phyloP scores from a whole-genome alignment of 2,329 filamentous ascomycete species.

The Decorospora gaudefroyi region DNA sequence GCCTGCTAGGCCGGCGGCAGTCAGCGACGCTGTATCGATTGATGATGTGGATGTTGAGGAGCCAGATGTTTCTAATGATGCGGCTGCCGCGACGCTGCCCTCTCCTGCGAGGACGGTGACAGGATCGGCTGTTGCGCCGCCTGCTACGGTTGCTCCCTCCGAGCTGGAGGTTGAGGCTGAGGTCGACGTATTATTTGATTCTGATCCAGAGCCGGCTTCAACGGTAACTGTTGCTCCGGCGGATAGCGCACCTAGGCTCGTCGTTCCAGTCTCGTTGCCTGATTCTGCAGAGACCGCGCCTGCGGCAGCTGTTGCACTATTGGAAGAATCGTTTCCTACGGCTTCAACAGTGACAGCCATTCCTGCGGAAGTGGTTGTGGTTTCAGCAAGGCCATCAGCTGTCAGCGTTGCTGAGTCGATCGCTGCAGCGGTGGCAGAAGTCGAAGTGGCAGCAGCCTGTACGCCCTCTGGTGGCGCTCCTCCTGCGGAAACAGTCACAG shows the following conservation, averaged over 20 bases:
- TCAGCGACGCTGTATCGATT: conserved; percentile 20
- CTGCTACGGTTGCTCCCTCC: neutral
- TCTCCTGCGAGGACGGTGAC: conserved; percentile 28
- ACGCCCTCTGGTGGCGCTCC: conserved; percentile 17
- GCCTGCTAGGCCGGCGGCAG: conserved; percentile 17
- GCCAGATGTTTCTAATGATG: no score
- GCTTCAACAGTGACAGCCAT: conserved; percentile 28
- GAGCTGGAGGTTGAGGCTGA: conserved; percentile 10
- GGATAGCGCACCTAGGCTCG: neutral
- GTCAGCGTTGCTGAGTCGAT: conserved; percentile 30
- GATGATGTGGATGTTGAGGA: conserved; percentile 9
- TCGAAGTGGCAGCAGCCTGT: conserved; percentile 10
- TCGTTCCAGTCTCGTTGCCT: neutral
- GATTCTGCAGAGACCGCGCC: conserved; percentile 23
- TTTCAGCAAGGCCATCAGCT: conserved; percentile 26
- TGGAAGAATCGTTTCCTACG: conserved; percentile 8
- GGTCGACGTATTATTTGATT: neutral
- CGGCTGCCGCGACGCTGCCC: conserved; percentile 12
- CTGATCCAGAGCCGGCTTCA: conserved; percentile 26
- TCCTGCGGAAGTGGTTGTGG: conserved; percentile 23
- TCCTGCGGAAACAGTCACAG: conserved; percentile 22
- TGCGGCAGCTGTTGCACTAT: conserved; percentile 14
- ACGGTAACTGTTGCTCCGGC: conserved; percentile 22
- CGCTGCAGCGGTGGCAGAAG: conserved; percentile 17
- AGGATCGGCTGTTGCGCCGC: conserved; percentile 10